These are phyloP conservation scores for Wickerhamomyces ciferrii DNA, from an alignment of 805 yeast genomes.

Conservation along the genomic window DNA sequence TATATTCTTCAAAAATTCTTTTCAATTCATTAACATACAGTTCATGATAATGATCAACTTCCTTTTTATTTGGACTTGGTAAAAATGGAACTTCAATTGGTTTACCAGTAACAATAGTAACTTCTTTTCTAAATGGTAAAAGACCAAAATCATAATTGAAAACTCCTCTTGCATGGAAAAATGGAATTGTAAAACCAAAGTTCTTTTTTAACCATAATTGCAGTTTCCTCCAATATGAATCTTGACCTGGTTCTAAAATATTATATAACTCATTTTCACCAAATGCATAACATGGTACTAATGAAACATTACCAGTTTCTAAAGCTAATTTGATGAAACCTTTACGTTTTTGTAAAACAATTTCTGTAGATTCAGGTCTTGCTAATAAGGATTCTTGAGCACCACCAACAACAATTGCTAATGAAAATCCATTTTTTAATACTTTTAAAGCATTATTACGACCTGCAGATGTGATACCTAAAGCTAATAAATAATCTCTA, in stretches of 20 bases:
- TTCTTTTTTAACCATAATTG: constrained; percentile 70
- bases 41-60: constrained; percentile 66
- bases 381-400: constrained; percentile 84
- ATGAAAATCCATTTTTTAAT: constrained; percentile 61
- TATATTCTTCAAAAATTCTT: constrained; percentile 63
- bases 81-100: constrained; percentile 57
- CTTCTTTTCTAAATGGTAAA: constrained; percentile 77
- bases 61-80: constrained; percentile 38
- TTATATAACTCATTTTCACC: constrained; percentile 77
- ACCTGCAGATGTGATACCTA: constrained; percentile 85
- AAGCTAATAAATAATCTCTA: constrained; percentile 74
- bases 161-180: constrained; percentile 87
- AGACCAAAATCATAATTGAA: constrained; percentile 91
- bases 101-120: constrained; percentile 68
- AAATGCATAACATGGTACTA: constrained; percentile 88
- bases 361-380: constrained; percentile 50
- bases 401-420: constrained; percentile 92
- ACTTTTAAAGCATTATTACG: constrained; percentile 64
- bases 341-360: constrained; percentile 71
- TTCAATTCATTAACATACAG: constrained; percentile 61
- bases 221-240: constrained; percentile 44
- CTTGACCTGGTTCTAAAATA: constrained; percentile 37
- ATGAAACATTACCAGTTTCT: constrained; percentile 64
- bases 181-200: constrained; percentile 83
- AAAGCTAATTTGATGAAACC: constrained; percentile 90